Percentiles rank a stretch among this genome's conserved stretches.
These are phyloP conservation scores for Rhododendron mucronatum DNA, from an alignment of 148 eudicot genomes.

Conservation along the genomic window DNA sequence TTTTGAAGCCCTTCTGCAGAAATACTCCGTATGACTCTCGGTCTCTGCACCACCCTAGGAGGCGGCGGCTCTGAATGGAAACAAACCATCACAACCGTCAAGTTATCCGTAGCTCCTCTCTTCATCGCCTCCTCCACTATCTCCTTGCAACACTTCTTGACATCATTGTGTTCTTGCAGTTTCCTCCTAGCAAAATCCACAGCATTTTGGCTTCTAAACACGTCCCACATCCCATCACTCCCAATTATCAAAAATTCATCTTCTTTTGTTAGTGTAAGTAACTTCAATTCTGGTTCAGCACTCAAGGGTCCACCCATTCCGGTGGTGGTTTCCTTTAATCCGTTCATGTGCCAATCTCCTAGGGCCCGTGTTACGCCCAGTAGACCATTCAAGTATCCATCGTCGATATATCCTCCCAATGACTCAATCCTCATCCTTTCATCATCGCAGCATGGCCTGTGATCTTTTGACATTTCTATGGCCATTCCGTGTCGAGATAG, in stretches of 20 bases:
- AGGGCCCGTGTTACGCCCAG: slow-evolving; percentile 82
- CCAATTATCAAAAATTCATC: slow-evolving; percentile 83
- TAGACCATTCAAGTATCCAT: slow-evolving; percentile 84
- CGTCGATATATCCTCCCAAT: slow-evolving; percentile 72
- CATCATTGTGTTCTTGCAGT: slow-evolving; percentile 70
- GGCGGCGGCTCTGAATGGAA: slow-evolving; percentile 79
- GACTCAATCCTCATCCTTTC: slow-evolving; percentile 77
- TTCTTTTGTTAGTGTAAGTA: slow-evolving; percentile 59
- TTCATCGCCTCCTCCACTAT: slow-evolving; percentile 71
- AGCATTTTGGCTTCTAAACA: slow-evolving; percentile 86
- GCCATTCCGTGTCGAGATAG: slow-evolving; percentile 71
- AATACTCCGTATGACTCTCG: slow-evolving; percentile 60
- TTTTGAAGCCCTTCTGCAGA: slow-evolving; percentile 81
- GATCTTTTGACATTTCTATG: slow-evolving; percentile 85
- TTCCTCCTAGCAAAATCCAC: slow-evolving; percentile 74
- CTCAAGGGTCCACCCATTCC: slow-evolving; percentile 59
- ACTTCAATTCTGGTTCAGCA: slow-evolving; percentile 81
- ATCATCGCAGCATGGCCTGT: slow-evolving; percentile 62
- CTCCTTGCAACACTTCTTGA: slow-evolving; percentile 64
- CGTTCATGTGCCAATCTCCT: slow-evolving; percentile 88
- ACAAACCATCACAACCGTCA: slow-evolving; percentile 77
- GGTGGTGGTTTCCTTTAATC: slow-evolving; percentile 50
- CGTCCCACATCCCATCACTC: slow-evolving; percentile 90
- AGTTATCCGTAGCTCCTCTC: slow-evolving; percentile 59
- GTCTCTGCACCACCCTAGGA: slow-evolving; percentile 37